A percentile compares a stretch with the other conserved stretches of the same genome.
Conservation (phyloP, 176 grass and related monocot species). For the Raddia guianensis region DNA sequence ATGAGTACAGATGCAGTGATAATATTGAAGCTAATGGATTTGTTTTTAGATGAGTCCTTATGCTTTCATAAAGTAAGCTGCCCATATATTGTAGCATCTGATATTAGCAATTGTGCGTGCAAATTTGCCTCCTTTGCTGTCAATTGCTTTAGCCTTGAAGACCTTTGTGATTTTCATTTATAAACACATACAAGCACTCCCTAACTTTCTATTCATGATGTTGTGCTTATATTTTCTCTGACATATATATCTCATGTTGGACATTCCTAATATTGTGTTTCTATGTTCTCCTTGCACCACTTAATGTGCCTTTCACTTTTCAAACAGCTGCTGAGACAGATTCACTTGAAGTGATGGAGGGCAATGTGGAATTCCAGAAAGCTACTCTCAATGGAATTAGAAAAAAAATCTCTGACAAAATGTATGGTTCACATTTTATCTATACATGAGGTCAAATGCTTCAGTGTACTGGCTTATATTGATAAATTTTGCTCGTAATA, state of each 20-base stretch:
- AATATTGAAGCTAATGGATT: conserved; percentile 4
- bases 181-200: neutral
- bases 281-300: neutral
- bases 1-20: neutral
- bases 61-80: conserved; percentile 14
- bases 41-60: neutral
- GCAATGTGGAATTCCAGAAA: conserved; percentile 64
- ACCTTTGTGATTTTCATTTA: conserved; percentile 15
- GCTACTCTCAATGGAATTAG: conserved; percentile 46
- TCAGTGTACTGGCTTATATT: neutral
- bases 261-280: conserved; percentile 14
- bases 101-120: neutral
- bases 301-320: conserved; percentile 37
- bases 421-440: conserved; percentile 51
- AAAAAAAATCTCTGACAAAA: conserved; percentile 68
- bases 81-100: conserved; percentile 12
- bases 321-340: conserved; percentile 53
- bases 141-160: neutral
- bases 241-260: neutral
- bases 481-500: neutral
- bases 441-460: conserved; percentile 16
- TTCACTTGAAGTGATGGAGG: conserved; percentile 57
- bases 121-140: neutral
- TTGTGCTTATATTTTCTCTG: neutral
- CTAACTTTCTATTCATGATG: neutral